Evolutionary conservation across 495 filamentous ascomycete species (phyloP).

Genomic region (Terfezia boudieri): DNA sequence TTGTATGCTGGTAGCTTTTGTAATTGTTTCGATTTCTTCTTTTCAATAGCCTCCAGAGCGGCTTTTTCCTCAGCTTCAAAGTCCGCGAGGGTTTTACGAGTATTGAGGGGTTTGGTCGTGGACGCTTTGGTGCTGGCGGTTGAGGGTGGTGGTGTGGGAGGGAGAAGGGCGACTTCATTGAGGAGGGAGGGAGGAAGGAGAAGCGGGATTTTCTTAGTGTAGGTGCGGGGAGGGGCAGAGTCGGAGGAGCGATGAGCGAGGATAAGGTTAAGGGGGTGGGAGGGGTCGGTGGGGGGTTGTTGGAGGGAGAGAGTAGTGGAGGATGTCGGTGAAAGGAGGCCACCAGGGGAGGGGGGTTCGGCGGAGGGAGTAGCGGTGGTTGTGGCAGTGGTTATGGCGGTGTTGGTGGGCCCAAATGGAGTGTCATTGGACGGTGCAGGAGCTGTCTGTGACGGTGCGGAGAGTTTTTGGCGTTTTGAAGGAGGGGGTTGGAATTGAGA

Average conservation of each 20-base stretch:
- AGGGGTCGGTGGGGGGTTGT: neutral
- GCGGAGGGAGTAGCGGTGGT: neutral
- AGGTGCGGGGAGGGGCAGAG: neutral
- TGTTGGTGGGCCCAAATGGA: neutral
- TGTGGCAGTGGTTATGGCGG: neutral
- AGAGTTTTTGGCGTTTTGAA: neutral
- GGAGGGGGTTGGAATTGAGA: neutral
- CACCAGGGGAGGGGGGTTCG: neutral
- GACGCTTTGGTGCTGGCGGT: neutral
- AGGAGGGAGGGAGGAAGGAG: neutral
- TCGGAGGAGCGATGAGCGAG: neutral
- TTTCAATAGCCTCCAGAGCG: neutral
- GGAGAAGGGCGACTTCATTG: neutral
- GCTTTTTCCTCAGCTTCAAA: neutral
- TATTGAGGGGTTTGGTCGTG: neutral
- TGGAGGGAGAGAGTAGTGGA: neutral
- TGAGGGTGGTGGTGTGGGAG: neutral
- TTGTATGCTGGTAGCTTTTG: constrained; percentile 9
- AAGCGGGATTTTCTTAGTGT: neutral
- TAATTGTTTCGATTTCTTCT: constrained; percentile 9
- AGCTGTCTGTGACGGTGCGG: neutral
- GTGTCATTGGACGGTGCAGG: too few relatives aligned
- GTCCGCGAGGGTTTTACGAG: neutral
- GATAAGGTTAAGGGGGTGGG: neutral
- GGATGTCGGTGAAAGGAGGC: neutral